Evolutionary conservation across 2,329 filamentous ascomycete genomes (phyloP).

Genomic region (Macrophomina pseudophaseolina): DNA sequence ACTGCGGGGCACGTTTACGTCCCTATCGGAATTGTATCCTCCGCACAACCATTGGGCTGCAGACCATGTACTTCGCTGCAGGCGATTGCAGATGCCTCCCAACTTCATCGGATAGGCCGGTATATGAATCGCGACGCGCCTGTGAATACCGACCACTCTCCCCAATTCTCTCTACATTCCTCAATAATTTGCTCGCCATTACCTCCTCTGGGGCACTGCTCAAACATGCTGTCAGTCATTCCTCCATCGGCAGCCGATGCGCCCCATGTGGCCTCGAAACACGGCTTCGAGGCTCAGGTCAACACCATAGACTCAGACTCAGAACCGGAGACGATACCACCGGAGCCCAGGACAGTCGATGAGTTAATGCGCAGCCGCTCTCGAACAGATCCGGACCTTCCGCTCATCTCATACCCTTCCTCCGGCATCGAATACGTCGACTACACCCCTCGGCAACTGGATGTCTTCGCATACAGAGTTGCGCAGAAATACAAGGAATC

Average conservation of each 20-base stretch:
- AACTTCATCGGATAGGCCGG: background rate
- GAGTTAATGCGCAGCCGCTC: conserved; percentile 48
- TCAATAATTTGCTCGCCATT: background rate
- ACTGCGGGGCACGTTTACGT: conserved; percentile 1
- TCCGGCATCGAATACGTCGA: conserved; percentile 53
- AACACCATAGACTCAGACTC: conserved; percentile 12
- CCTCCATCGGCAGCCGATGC: conserved; percentile 7
- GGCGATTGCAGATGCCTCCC: background rate
- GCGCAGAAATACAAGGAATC: conserved; percentile 12
- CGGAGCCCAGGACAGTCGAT: conserved; percentile 41
- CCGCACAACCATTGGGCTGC: background rate
- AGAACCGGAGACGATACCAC: background rate
- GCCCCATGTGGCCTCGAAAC: conserved; percentile 1
- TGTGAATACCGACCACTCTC: background rate
- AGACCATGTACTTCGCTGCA: background rate
- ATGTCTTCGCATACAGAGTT: conserved; percentile 43
- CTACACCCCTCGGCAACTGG: conserved; percentile 54
- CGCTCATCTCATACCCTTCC: conserved; percentile 52
- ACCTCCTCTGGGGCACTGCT: too few species aligned
- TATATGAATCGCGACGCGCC: conserved; percentile 17
- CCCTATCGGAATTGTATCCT: background rate
- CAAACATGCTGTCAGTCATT: conserved; percentile 12
- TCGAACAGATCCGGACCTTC: conserved; percentile 39
- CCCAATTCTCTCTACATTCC: background rate
- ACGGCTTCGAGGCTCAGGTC: conserved; percentile 4